These are phyloP conservation scores for Globisporangium sylvaticum DNA, from an alignment of 352 stramenopile species.

Conservation along the genomic window DNA sequence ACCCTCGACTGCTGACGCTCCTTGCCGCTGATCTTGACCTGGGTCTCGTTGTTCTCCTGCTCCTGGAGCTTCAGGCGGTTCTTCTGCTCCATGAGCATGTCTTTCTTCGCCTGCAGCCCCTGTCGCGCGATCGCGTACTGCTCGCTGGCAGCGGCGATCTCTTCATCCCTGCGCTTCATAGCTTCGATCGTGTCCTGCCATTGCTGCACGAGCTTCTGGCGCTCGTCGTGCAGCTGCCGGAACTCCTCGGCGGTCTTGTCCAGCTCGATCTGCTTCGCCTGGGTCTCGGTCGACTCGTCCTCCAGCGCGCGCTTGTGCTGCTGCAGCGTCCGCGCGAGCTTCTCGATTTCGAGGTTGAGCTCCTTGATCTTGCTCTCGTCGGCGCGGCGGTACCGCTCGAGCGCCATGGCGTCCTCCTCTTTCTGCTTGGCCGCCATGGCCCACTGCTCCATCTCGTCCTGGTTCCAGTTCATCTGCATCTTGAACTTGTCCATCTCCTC, in stretches of 20 bases:
- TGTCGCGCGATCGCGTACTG: slow-evolving; percentile 76
- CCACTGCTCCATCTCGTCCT: slow-evolving; percentile 98
- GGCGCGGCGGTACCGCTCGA: slow-evolving; percentile 91
- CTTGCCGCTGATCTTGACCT: slow-evolving; percentile 63
- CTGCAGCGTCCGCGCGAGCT: slow-evolving; percentile 86
- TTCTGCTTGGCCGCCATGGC: slow-evolving; percentile 93
- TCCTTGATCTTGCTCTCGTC: slow-evolving; percentile 96
- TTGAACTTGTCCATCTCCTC: slow-evolving; percentile 95
- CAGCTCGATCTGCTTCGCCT: slow-evolving; percentile 94
- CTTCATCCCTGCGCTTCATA: slow-evolving; percentile 90
- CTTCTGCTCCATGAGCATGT: slow-evolving; percentile 70
- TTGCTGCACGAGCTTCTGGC: slow-evolving; percentile 91
- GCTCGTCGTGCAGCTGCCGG: slow-evolving; percentile 89
- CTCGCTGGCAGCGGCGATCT: slow-evolving; percentile 90
- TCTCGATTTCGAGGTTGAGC: slow-evolving; percentile 91
- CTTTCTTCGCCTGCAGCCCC: slow-evolving; percentile 53
- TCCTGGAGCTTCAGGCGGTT: slow-evolving; percentile 81
- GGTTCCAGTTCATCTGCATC: slow-evolving; percentile 97
- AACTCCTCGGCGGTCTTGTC: slow-evolving; percentile 95
- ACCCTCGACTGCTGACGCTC: slow-evolving; percentile 63
- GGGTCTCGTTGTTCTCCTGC: slow-evolving; percentile 82
- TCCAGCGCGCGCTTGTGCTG: slow-evolving; percentile 74
- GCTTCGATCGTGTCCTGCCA: slow-evolving; percentile 94
- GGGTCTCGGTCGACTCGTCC: slow-evolving; percentile 89
- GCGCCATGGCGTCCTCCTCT: slow-evolving; percentile 91